A percentile compares a stretch with the other conserved stretches of the same genome.
Conservation (phyloP, 1,284 basidiomycete genomes). For the Veloboletus limbatus region DNA sequence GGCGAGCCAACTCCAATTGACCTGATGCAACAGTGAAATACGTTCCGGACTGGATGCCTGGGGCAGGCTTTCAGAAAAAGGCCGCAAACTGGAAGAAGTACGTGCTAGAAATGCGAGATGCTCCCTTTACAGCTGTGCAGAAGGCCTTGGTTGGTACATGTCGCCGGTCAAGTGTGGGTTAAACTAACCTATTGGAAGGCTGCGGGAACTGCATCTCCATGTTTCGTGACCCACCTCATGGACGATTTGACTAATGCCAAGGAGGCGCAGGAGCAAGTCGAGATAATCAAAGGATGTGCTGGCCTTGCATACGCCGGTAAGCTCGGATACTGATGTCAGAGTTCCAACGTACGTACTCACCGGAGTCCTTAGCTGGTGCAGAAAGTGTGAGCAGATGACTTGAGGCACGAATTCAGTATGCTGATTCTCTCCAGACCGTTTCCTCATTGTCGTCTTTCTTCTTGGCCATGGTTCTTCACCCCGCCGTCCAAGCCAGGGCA, state of each 20-base stretch:
- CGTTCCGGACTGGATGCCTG: conserved; percentile 32
- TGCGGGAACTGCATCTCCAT: conserved; percentile 30
- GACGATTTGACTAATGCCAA: conserved; percentile 14
- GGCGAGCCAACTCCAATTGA: conserved; percentile 1
- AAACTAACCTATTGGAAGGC: conserved; percentile 19
- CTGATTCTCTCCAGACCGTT: conserved; percentile 37
- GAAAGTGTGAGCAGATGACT: conserved; percentile 26
- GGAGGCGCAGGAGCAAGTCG: conserved; percentile 19
- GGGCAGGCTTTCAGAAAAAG: conserved; percentile 33
- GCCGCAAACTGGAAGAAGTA: conserved; percentile 30
- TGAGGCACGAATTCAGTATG: not conserved
- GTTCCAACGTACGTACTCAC: conserved; percentile 10
- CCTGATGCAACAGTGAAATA: conserved; percentile 26
- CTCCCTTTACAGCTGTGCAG: conserved; percentile 28
- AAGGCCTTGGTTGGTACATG: conserved; percentile 22
- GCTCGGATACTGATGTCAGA: conserved; percentile 1
- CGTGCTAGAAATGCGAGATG: conserved; percentile 32
- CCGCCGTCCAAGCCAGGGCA: conserved; percentile 45
- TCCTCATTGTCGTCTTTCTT: conserved; percentile 46
- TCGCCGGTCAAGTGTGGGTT: not conserved
- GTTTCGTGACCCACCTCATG: conserved; percentile 31
- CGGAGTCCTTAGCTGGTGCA: conserved; percentile 23
- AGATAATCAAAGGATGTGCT: conserved; percentile 32
- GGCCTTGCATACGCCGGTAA: conserved; percentile 34
- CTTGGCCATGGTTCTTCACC: conserved; percentile 48